Conservation (phyloP, 2,329 filamentous ascomycete species). For the Diaporthe amygdali region DNA sequence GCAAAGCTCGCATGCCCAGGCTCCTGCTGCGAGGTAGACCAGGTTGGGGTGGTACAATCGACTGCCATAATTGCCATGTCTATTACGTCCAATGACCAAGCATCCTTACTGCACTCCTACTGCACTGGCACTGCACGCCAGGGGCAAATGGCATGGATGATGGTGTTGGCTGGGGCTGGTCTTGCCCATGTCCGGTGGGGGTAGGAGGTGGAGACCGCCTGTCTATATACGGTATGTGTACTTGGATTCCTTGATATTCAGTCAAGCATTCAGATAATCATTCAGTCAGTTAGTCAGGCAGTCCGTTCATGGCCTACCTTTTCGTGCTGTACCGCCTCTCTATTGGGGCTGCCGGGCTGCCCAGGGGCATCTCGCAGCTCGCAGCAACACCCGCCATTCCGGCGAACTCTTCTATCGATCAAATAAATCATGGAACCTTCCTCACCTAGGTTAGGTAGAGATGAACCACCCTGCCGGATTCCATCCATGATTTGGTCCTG, state of each 20-base stretch:
- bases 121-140: not conserved
- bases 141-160: not conserved
- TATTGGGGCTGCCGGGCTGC: not conserved
- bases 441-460: not conserved
- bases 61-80: not conserved
- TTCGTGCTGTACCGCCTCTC: not conserved
- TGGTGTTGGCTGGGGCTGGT: not conserved
- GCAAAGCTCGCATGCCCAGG: not conserved
- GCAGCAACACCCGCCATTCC: not conserved
- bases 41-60: not conserved
- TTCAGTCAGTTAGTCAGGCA: not conserved
- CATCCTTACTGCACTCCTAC: not conserved
- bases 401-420: not conserved
- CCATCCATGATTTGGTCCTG: not conserved
- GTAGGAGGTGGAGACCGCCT: not conserved
- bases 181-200: not conserved
- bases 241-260: too few species aligned
- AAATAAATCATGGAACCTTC: not conserved
- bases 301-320: not conserved
- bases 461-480: conserved; percentile 13
- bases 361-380: not conserved
- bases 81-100: not conserved
- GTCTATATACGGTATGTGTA: not conserved
- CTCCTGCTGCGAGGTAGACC: not conserved
- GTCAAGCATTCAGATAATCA: too few species aligned